These are phyloP conservation scores for Amanita phalloides DNA, from an alignment of 768 basidiomycete species.

Conservation along the genomic window DNA sequence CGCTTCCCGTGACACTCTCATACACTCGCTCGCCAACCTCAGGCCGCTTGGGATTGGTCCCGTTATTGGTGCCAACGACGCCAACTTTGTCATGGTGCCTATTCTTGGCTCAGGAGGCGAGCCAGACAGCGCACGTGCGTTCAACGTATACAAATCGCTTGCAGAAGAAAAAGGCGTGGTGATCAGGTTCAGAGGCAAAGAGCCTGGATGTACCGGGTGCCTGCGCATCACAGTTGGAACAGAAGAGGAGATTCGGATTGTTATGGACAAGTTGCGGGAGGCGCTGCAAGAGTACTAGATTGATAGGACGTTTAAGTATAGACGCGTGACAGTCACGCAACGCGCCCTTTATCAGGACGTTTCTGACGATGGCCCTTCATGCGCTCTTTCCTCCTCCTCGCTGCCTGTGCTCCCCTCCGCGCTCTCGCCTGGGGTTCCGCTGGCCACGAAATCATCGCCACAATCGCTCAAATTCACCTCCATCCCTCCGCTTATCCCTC, in stretches of 20 bases:
- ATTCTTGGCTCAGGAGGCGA: slow-evolving; percentile 40
- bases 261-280: slow-evolving; percentile 43
- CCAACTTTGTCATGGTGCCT: slow-evolving; percentile 85
- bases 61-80: slow-evolving; percentile 72
- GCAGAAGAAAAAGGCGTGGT: slow-evolving; percentile 85
- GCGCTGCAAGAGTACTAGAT: slow-evolving; percentile 21
- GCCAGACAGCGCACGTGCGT: slow-evolving; percentile 53
- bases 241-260: slow-evolving; percentile 58
- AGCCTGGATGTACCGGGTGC: slow-evolving; percentile 80
- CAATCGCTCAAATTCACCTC: slow-evolving; percentile 88
- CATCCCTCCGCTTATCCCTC: slow-evolving; percentile 57
- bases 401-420: background rate
- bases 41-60: slow-evolving; percentile 45
- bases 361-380: background rate
- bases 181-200: slow-evolving; percentile 80
- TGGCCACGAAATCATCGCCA: slow-evolving; percentile 89
- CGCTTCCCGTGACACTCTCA: slow-evolving; percentile 44
- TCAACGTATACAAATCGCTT: slow-evolving; percentile 62
- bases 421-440: slow-evolving; percentile 32
- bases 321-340: no score
- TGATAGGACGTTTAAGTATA: background rate
- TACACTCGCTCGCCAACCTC: slow-evolving; percentile 36
- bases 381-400: background rate
- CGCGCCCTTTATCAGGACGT: background rate
- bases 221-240: slow-evolving; percentile 86